phyloP scores from a whole-genome alignment of 371 early-diverging fungal species.

The Actinomucor elegans region DNA sequence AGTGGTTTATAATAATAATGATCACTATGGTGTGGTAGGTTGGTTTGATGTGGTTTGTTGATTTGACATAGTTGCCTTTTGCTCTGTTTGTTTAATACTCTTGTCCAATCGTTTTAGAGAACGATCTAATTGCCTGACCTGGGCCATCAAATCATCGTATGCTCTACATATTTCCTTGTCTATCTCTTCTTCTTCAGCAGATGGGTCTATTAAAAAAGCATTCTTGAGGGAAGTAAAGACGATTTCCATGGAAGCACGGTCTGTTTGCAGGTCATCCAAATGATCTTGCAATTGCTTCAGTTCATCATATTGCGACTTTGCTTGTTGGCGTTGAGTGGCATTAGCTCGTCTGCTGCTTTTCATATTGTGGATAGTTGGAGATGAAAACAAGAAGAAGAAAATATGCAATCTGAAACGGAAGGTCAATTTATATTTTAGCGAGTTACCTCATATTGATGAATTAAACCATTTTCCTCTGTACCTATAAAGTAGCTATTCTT shows the following conservation, averaged over 20 bases:
- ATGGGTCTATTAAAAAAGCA: constrained; percentile 15
- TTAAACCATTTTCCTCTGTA: too few relatives aligned
- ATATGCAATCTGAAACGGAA: too few relatives aligned
- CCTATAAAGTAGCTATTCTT: too few relatives aligned
- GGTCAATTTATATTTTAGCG: too few relatives aligned
- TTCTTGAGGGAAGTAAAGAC: constrained; percentile 18
- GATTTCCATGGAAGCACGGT: constrained; percentile 22
- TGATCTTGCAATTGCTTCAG: constrained; percentile 7
- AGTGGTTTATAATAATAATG: too few relatives aligned
- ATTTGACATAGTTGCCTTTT: too few relatives aligned
- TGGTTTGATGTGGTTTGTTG: neutral
- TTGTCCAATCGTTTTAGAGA: constrained; percentile 17
- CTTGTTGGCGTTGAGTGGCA: too few relatives aligned
- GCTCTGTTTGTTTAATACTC: constrained; percentile 9
- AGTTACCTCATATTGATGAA: too few relatives aligned
- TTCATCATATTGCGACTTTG: constrained; percentile 4
- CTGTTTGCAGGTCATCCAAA: constrained; percentile 15
- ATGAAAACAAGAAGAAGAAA: too few relatives aligned
- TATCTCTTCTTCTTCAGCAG: constrained; percentile 11
- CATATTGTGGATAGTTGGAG: too few relatives aligned
- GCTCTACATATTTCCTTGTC: constrained; percentile 21
- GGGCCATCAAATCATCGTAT: constrained; percentile 28
- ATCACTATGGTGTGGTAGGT: too few relatives aligned
- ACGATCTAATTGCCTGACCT: constrained; percentile 21
- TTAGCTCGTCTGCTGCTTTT: too few relatives aligned